These are phyloP conservation scores for Chaetomium olivaceum DNA, from an alignment of 2,329 filamentous ascomycete species.

Conservation along the genomic window DNA sequence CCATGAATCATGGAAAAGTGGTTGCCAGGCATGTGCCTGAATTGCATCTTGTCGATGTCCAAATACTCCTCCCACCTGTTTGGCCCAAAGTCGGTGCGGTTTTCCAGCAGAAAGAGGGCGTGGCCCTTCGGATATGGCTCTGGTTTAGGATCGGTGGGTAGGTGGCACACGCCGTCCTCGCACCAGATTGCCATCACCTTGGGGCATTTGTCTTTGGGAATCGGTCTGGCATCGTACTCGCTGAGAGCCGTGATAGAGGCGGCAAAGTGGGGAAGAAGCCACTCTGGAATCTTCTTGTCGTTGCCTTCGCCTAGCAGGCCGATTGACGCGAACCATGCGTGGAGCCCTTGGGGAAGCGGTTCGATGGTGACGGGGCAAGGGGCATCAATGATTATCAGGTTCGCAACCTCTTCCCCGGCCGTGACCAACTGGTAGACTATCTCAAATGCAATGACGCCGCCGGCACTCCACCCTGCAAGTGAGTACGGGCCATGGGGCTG, in stretches of 20 bases:
- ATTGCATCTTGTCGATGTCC: slow-evolving; percentile 61
- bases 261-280: slow-evolving; percentile 73
- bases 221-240: slow-evolving; percentile 66
- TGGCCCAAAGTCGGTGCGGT: slow-evolving; percentile 69
- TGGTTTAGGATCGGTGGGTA: slow-evolving; percentile 64
- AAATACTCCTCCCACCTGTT: slow-evolving; percentile 71
- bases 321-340: slow-evolving; percentile 71
- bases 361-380: slow-evolving; percentile 69
- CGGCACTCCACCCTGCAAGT: slow-evolving; percentile 74
- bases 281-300: slow-evolving; percentile 63
- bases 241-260: slow-evolving; percentile 68
- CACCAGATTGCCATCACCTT: slow-evolving; percentile 69
- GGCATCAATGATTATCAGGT: slow-evolving; percentile 65
- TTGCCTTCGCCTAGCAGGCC: slow-evolving; percentile 67
- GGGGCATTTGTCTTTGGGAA: slow-evolving; percentile 60
- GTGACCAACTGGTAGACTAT: slow-evolving; percentile 61
- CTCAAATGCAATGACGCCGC: slow-evolving; percentile 71
- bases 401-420: slow-evolving; percentile 57
- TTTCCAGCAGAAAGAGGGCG: slow-evolving; percentile 71
- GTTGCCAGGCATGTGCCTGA: slow-evolving; percentile 68
- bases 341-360: slow-evolving; percentile 62
- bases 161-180: slow-evolving; percentile 70
- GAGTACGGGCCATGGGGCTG: slow-evolving; percentile 69
- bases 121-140: slow-evolving; percentile 60
- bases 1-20: slow-evolving; percentile 79